phyloP scores from a whole-genome alignment of 2,329 filamentous ascomycete genomes.

The Stemphylium beticola region DNA sequence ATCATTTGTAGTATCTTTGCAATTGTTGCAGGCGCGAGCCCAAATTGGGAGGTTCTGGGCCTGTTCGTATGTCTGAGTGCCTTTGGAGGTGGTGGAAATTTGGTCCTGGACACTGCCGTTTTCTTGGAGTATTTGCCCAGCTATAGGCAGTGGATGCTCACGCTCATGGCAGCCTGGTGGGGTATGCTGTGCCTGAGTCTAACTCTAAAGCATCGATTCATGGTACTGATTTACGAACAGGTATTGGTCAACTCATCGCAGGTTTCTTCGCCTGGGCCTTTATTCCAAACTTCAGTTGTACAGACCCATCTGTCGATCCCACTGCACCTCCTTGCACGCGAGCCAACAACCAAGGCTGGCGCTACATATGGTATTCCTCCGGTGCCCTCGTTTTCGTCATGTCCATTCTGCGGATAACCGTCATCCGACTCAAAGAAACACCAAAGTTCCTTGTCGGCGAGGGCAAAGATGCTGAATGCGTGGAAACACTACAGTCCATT shows the following conservation, averaged over 20 bases:
- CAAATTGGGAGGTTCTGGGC: constrained; percentile 69
- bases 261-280: constrained; percentile 63
- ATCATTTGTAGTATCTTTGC: constrained; percentile 67
- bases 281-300: constrained; percentile 58
- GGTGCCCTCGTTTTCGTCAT: constrained; percentile 62
- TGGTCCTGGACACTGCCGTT: constrained; percentile 68
- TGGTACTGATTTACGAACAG: constrained; percentile 28
- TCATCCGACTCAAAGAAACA: constrained; percentile 62
- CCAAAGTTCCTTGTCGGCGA: constrained; percentile 64
- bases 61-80: constrained; percentile 68
- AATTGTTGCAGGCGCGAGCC: constrained; percentile 69
- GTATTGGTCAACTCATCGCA: constrained; percentile 57
- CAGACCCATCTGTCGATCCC: constrained; percentile 36
- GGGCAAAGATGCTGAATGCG: constrained; percentile 59
- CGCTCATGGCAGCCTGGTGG: constrained; percentile 66
- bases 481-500: constrained; percentile 57
- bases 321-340: constrained; percentile 56
- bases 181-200: constrained; percentile 33
- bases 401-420: constrained; percentile 59
- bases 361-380: constrained; percentile 62
- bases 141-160: constrained; percentile 68
- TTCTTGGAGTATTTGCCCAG: constrained; percentile 65
- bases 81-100: constrained; percentile 69
- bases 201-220: background rate
- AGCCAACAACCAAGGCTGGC: constrained; percentile 63